Percentiles rank a stretch among this genome's conserved stretches.
Evolutionary conservation across 1,284 basidiomycete genomes (phyloP).

Genomic region (Apiotrichum brassicae): DNA sequence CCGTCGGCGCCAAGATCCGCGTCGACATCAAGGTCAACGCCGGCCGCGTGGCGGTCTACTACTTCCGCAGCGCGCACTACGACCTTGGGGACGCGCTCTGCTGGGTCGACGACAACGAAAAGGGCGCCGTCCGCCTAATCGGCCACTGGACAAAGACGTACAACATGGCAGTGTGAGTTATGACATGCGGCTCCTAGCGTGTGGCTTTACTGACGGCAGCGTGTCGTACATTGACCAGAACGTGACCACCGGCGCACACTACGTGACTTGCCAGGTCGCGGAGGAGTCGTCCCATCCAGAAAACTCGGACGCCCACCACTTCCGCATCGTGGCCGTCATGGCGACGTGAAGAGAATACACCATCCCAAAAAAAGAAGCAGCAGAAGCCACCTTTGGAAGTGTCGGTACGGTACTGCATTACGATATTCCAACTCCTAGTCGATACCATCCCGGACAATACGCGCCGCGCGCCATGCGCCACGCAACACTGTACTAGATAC

Average conservation of each 20-base stretch:
- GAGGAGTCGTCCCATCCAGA: constrained; percentile 40
- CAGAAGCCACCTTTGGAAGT: too few species aligned
- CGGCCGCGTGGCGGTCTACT: constrained; percentile 46
- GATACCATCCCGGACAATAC: too few species aligned
- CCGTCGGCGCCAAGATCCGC: constrained; percentile 39
- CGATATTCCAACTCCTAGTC: too few species aligned
- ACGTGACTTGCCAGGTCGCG: constrained; percentile 45
- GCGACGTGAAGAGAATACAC: constrained; percentile 29
- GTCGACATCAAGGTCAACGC: constrained; percentile 41
- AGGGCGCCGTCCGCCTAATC: constrained; percentile 33
- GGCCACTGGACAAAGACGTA: constrained; percentile 45
- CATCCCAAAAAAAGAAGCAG: too few species aligned
- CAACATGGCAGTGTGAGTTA: constrained; percentile 41
- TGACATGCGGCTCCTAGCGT: background rate
- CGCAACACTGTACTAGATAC: too few species aligned
- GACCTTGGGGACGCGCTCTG: constrained; percentile 45
- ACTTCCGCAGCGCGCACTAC: constrained; percentile 44
- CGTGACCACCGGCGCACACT: constrained; percentile 37
- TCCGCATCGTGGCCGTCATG: constrained; percentile 47
- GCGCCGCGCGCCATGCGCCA: too few species aligned
- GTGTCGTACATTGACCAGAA: constrained; percentile 45
- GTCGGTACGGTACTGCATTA: too few species aligned
- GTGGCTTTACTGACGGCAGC: too few species aligned
- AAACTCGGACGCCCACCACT: constrained; percentile 43
- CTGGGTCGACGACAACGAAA: constrained; percentile 48